Evolutionary conservation across 2,329 filamentous ascomycete genomes (phyloP).

Genomic region (Penicillium sp.): DNA sequence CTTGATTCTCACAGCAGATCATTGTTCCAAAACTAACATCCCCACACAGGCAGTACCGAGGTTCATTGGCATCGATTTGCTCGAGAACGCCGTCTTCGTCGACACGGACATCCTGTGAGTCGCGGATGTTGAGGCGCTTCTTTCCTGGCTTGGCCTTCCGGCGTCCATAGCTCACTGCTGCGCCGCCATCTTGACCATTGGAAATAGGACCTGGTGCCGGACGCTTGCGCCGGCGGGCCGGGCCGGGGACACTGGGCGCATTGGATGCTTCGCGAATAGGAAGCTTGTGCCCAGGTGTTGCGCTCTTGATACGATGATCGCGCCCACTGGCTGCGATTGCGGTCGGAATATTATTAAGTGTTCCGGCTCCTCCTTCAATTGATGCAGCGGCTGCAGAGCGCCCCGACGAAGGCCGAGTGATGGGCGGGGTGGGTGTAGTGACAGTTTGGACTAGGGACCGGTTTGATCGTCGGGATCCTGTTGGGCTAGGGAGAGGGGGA

Average conservation of each 20-base stretch:
- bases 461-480: conserved; percentile 24
- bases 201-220: conserved; percentile 61
- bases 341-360: conserved; percentile 8
- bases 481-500: conserved; percentile 25
- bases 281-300: conserved; percentile 41
- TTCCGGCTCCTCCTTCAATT: conserved; percentile 27
- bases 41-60: conserved; percentile 63
- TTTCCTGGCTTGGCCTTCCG: conserved; percentile 55
- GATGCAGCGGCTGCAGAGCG: conserved; percentile 31
- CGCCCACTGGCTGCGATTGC: conserved; percentile 23
- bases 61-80: conserved; percentile 61
- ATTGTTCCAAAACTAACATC: conserved; percentile 65
- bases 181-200: conserved; percentile 57
- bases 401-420: conserved; percentile 36
- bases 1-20: conserved; percentile 64
- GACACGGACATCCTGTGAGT: conserved; percentile 44
- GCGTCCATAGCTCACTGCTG: conserved; percentile 61
- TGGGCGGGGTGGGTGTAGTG: conserved; percentile 34
- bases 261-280: conserved; percentile 45
- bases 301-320: conserved; percentile 44
- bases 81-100: conserved; percentile 51
- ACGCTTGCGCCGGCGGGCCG: conserved; percentile 54
- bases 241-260: conserved; percentile 32
- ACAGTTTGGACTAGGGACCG: conserved; percentile 19
- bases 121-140: conserved; percentile 40